phyloP scores from a whole-genome alignment of 345 rosid genomes.

The Brassica rapa region DNA sequence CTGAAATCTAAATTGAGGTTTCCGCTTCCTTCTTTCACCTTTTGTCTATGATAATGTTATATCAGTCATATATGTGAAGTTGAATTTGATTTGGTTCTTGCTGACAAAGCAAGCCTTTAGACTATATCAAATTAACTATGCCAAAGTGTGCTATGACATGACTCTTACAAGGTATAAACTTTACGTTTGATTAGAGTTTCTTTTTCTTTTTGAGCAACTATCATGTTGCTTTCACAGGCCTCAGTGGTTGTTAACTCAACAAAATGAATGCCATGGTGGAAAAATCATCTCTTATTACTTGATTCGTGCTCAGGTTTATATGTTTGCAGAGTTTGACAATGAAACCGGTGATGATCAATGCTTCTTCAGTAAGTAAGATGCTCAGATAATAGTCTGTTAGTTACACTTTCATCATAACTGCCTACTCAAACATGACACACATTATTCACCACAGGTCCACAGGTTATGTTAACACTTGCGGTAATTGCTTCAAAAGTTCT shows the following conservation, averaged over 20 bases:
- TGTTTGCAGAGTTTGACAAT: not conserved
- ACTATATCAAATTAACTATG: not conserved
- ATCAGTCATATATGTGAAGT: not conserved
- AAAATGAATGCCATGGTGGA: not conserved
- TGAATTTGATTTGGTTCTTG: not conserved
- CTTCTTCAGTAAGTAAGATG: not conserved
- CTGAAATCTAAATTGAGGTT: no score
- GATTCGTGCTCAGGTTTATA: not conserved
- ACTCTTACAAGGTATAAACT: not conserved
- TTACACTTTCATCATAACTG: no score
- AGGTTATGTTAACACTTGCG: no score
- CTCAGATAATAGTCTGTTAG: not conserved
- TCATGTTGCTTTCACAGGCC: not conserved
- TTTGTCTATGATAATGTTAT: not conserved
- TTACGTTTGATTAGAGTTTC: not conserved
- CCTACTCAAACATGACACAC: no score
- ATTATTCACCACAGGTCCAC: no score
- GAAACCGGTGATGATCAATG: not conserved
- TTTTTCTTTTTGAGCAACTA: not conserved
- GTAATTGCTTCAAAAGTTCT: no score
- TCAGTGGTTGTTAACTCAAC: not conserved
- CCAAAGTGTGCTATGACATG: not conserved
- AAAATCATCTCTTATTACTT: not conserved
- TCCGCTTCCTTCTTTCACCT: not conserved
- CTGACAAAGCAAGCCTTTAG: not conserved